Base-by-base conservation (phyloP, 1,284 basidiomycete species). In the Trichosporon coremiiforme region DNA sequence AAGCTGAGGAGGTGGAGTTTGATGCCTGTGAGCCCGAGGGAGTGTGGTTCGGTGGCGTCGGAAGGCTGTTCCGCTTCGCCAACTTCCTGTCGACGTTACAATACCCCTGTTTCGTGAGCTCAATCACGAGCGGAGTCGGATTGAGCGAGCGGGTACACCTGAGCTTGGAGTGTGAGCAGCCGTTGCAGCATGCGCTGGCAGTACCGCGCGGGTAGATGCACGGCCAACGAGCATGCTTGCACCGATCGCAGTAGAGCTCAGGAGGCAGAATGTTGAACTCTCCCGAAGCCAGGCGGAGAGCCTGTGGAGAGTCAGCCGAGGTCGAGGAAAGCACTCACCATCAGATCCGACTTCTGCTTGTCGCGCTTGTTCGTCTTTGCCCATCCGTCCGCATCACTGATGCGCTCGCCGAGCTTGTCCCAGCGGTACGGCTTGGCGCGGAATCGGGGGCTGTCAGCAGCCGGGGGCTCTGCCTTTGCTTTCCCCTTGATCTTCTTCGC, bases 391-490 rank as follows among this genome's bases (percentile, higher is more conserved):
- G 57, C 13, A 31, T 35, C 17, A 15, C 15, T 33, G 57, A 35
- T 33, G 17, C 31, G 57, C 17, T 15, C 13, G 29, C 57, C 57
- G 7, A 62, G 29, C 57, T 22, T 7, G 17, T 62, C 57, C 57
- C 57, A 62, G 31, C 57, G 57, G 57, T 62, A 62, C 29, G 57
- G 57, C 57, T 62, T 62, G 29, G 15, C 33, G 15, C 57, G 57
- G 57, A 13, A 13, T 12, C 36, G 36, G 13, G 13, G 36, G 36
- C 36, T 13, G 36, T 38, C 36, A 10, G 3, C 36, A 13, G 8
- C 36, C 36, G 36, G 36, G 13, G 33, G 33, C 33, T 35, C 33
- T 35, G 7, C 9, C 33, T 60, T 29, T 31, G 25, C 31, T 3
- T 12, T 10, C 15, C 29, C 29, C 55, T 33, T 33, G 15, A 15